These are phyloP conservation scores for Rauvolfia tetraphylla DNA, from an alignment of 257 asterid genomes.

Conservation along the genomic window DNA sequence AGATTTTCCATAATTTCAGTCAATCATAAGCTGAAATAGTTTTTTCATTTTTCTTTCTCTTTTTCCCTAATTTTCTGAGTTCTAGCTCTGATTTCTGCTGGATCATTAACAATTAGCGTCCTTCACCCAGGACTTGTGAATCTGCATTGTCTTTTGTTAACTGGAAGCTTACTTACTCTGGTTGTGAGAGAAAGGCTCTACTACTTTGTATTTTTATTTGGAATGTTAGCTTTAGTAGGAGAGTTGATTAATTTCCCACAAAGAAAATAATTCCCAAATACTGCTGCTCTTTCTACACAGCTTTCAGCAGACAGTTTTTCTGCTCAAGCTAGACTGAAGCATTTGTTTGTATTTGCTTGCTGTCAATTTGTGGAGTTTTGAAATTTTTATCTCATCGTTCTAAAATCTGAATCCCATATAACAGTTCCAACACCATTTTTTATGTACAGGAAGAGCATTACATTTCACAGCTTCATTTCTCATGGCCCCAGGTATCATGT, in stretches of 20 bases:
- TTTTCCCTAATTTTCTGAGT: neutral
- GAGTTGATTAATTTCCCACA: neutral
- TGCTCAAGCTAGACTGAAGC: neutral
- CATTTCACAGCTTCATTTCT: constrained; percentile 59
- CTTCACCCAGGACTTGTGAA: neutral
- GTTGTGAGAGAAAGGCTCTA: neutral
- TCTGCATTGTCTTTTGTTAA: neutral
- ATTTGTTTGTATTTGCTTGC: neutral
- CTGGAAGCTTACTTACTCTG: neutral
- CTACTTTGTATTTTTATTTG: neutral
- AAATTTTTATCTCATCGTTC: neutral
- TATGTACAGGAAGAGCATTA: constrained; percentile 79
- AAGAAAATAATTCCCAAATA: neutral
- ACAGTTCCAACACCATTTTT: constrained; percentile 13
- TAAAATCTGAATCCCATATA: neutral
- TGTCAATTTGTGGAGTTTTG: neutral
- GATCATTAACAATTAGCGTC: too few relatives aligned
- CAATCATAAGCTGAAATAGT: neutral
- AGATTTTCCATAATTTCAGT: neutral
- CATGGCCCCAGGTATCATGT: constrained; percentile 90
- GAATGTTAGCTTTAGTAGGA: neutral
- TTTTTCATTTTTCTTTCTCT: neutral
- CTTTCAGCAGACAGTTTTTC: neutral
- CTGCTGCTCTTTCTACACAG: neutral
- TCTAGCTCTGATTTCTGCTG: neutral